Base-by-base conservation (phyloP, 1,284 basidiomycete species). In the Omphalotus olearius region DNA sequence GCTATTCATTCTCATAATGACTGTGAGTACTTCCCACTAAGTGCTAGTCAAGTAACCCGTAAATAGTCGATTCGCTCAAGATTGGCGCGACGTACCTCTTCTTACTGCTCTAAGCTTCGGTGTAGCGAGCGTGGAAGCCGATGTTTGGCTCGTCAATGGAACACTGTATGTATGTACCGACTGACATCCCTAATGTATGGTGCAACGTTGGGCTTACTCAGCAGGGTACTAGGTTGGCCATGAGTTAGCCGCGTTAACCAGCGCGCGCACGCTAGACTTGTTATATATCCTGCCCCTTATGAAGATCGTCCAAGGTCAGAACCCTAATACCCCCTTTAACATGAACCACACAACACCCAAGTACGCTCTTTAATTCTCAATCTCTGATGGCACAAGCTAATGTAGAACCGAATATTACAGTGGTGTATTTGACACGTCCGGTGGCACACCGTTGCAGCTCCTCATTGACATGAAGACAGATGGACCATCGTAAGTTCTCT, bases 1-100 rank as follows among this genome's bases (percentile, higher is more conserved):
- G 53, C 55, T 4, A 79, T 80, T 25, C 78, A 79, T 59, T 79
- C 77, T 0, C 78, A 81, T 57, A 80, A 80, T 57, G 76, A 79
- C 51, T 80, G 77, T 79, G 52, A 61, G 71, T 63, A 42, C 18
- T 18, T 18, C 23, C 2, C 23, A 5, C 39, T 49, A 10, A 13
- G 16, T 47, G 43, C 13, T 20, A 35, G 43, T 10, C 30, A 16
- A 5, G 17, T 38, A 35, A 9, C 25, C 35, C 40, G 39, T 46
- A 48, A 35, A 50, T 35, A 17, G n/a, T 25, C 51, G 20, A 52
- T 36, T 4, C 6, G 20, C 5, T 18, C 18, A 45, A 79, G 78
- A 81, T 61, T 79, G 76, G 76, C 67, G 76, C 23, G 75, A 79
- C 53, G 76, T 78, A 2, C 77, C 78, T 4, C 63, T 80, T 25